phyloP scores from a whole-genome alignment of 2,329 filamentous ascomycete genomes.

The Aspergillus sp. region DNA sequence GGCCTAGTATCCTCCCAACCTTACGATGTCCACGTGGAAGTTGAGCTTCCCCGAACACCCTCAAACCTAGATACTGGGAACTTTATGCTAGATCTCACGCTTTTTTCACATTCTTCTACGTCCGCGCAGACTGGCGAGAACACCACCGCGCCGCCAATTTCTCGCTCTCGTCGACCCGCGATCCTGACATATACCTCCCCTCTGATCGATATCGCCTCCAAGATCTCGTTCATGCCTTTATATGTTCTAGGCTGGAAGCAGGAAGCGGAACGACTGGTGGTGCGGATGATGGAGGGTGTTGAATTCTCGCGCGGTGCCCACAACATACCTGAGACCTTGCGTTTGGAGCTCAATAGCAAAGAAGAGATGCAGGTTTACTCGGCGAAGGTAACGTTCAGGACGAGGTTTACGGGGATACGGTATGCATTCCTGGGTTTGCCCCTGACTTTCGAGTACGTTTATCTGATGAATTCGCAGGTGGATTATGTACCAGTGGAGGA shows the following conservation, averaged over 20 bases:
- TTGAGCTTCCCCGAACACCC: constrained; percentile 76
- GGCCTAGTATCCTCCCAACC: constrained; percentile 69
- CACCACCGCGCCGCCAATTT: constrained; percentile 48
- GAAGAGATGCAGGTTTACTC: constrained; percentile 74
- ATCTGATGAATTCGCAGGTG: constrained; percentile 51
- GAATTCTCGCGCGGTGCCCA: constrained; percentile 59
- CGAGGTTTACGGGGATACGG: constrained; percentile 71
- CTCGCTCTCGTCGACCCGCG: constrained; percentile 69
- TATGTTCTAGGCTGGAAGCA: constrained; percentile 66
- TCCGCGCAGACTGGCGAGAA: constrained; percentile 29
- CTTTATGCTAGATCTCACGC: constrained; percentile 85
- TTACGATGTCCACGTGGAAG: constrained; percentile 77
- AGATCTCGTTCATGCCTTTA: constrained; percentile 64
- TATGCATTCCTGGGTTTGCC: constrained; percentile 26
- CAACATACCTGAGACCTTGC: constrained; percentile 54
- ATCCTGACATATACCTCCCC: constrained; percentile 78
- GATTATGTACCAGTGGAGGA: constrained; percentile 81
- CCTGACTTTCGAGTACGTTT: neutral
- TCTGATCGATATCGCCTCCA: constrained; percentile 62
- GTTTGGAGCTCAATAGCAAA: constrained; percentile 69
- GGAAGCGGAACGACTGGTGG: constrained; percentile 63
- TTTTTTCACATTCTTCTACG: constrained; percentile 55
- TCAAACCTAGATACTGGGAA: constrained; percentile 77
- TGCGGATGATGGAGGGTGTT: constrained; percentile 73
- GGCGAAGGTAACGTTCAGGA: constrained; percentile 67